phyloP scores from a whole-genome alignment of 2,329 filamentous ascomycete genomes.

The Thelonectria blattea region DNA sequence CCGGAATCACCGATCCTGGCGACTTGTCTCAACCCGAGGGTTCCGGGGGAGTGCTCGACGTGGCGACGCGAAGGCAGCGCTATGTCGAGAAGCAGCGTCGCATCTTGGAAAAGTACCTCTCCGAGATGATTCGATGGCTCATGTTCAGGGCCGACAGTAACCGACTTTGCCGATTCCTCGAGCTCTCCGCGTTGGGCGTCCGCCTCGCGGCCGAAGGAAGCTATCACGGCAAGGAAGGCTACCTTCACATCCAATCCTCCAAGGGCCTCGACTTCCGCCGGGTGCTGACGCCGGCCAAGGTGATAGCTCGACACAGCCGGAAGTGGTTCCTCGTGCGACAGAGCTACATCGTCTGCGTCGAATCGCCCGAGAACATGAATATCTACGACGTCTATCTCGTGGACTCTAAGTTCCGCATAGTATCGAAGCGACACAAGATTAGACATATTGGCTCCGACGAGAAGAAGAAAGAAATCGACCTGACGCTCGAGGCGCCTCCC shows the following conservation, averaged over 20 bases:
- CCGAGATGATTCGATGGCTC: slow-evolving; percentile 93
- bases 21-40: slow-evolving; percentile 51
- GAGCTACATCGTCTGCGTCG: slow-evolving; percentile 97
- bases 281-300: slow-evolving; percentile 76
- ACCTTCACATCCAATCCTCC: slow-evolving; percentile 87
- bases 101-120: slow-evolving; percentile 87
- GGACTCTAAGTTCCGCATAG: slow-evolving; percentile 83
- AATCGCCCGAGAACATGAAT: slow-evolving; percentile 97
- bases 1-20: slow-evolving; percentile 54
- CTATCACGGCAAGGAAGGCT: slow-evolving; percentile 97
- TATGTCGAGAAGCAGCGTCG: slow-evolving; percentile 85
- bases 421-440: slow-evolving; percentile 70
- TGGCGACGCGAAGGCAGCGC: slow-evolving; percentile 51
- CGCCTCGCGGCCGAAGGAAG: slow-evolving; percentile 93
- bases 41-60: slow-evolving; percentile 56
- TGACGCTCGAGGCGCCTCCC: slow-evolving; percentile 45
- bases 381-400: slow-evolving; percentile 99
- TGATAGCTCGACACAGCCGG: slow-evolving; percentile 82
- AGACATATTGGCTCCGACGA: slow-evolving; percentile 63
- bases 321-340: slow-evolving; percentile 99
- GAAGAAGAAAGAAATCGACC: slow-evolving; percentile 57
- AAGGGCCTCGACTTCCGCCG: slow-evolving; percentile 88
- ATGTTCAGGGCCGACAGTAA: slow-evolving; percentile 98
- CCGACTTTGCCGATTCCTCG: slow-evolving; percentile 91
- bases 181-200: slow-evolving; percentile 91